Evolutionary conservation across 2,329 filamentous ascomycete genomes (phyloP).

Genomic region (Hawksworthiomyces lignivorus): DNA sequence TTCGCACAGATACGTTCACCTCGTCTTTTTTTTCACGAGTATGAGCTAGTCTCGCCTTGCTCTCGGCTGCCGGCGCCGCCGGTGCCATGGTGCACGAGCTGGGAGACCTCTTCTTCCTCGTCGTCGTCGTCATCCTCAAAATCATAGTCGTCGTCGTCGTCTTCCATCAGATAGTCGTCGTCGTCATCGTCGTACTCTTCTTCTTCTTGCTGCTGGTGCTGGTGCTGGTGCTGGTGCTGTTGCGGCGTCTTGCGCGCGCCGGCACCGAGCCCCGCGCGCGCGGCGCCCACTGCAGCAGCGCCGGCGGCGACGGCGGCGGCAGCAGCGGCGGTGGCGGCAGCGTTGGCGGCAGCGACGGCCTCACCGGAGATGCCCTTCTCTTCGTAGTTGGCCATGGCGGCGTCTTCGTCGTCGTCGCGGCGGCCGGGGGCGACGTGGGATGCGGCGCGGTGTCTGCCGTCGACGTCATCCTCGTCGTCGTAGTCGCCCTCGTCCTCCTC

Average conservation of each 20-base stretch:
- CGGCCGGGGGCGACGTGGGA: constrained; percentile 13
- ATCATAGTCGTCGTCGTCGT: constrained; percentile 6
- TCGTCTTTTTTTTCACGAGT: neutral
- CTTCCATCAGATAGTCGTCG: neutral
- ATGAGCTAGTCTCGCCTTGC: constrained; percentile 3
- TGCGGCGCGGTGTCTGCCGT: constrained; percentile 19
- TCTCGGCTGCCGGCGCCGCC: constrained; percentile 7
- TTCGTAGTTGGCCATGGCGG: constrained; percentile 20
- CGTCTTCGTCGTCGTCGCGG: constrained; percentile 18
- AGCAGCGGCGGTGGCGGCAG: neutral
- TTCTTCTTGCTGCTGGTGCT: constrained; percentile 14
- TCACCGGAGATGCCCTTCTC: constrained; percentile 20
- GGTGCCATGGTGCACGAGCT: constrained; percentile 15
- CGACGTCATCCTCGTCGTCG: constrained; percentile 21
- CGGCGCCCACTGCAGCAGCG: no score
- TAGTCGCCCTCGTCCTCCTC: constrained; percentile 22
- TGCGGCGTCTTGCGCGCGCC: neutral
- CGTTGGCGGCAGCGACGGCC: constrained; percentile 15
- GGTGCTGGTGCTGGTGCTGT: neutral
- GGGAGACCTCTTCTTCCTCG: constrained; percentile 17
- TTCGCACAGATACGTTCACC: no score
- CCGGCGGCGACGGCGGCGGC: no score
- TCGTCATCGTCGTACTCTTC: constrained; percentile 17
- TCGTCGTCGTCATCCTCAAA: constrained; percentile 4
- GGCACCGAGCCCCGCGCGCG: constrained; percentile 4